These are phyloP conservation scores for Neonectria sp. DNA, from an alignment of 2,329 filamentous ascomycete genomes.

Conservation along the genomic window DNA sequence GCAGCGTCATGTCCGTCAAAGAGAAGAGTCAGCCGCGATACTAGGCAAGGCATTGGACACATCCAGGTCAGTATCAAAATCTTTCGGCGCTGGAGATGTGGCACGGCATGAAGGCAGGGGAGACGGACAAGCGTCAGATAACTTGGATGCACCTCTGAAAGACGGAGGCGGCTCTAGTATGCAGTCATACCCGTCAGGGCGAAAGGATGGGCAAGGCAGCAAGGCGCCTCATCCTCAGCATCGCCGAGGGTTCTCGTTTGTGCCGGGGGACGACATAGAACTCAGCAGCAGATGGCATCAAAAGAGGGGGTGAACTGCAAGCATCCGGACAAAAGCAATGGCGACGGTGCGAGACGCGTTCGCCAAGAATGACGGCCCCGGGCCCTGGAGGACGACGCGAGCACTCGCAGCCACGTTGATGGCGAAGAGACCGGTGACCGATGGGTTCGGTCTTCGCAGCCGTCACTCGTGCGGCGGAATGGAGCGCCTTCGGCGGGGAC, in stretches of 20 bases:
- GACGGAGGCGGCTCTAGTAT: slow-evolving; percentile 8
- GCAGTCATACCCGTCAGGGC: slow-evolving; percentile 7
- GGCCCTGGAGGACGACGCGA: slow-evolving; percentile 1
- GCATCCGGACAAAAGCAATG: neutral
- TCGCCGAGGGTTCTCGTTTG: slow-evolving; percentile 49
- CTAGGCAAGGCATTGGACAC: slow-evolving; percentile 11
- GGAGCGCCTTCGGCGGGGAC: slow-evolving; percentile 1
- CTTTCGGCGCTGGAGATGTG: slow-evolving; percentile 10
- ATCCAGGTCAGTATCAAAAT: slow-evolving; percentile 16
- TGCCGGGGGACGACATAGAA: slow-evolving; percentile 44
- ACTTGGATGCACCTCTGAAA: slow-evolving; percentile 14
- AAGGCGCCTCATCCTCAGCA: slow-evolving; percentile 27
- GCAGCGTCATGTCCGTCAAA: neutral
- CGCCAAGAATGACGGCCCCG: neutral
- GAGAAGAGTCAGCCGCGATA: neutral
- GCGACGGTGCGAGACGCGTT: neutral
- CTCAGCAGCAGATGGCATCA: neutral
- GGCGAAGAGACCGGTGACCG: slow-evolving; percentile 9
- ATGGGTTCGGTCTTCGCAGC: neutral
- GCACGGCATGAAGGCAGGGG: slow-evolving; percentile 22
- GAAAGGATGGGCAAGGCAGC: slow-evolving; percentile 6
- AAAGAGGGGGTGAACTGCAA: neutral
- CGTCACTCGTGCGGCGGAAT: neutral
- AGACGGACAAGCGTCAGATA: slow-evolving; percentile 22
- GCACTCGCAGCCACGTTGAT: slow-evolving; percentile 12